Percentiles rank a stretch among this genome's conserved stretches.
Conservation (phyloP, 2,329 filamentous ascomycete species). For the Cercospora nicotianae region DNA sequence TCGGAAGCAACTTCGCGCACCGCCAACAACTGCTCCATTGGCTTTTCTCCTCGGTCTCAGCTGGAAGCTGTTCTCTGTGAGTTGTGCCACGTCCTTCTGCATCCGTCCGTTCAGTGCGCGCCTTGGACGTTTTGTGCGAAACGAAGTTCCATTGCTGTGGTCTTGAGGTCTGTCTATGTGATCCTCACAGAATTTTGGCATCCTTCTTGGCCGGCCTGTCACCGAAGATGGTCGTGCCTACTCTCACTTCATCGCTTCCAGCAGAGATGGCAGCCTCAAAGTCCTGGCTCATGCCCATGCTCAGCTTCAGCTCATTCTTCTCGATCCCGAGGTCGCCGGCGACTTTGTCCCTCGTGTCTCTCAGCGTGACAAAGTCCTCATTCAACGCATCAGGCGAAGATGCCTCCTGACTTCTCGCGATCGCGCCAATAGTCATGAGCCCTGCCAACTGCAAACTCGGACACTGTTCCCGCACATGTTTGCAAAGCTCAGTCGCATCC, state of each 20-base stretch:
- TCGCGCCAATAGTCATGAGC: constrained; percentile 96
- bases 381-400: constrained; percentile 76
- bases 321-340: constrained; percentile 59
- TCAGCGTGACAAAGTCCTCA: constrained; percentile 77
- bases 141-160: not conserved
- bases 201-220: constrained; percentile 75
- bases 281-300: constrained; percentile 98
- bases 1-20: not conserved
- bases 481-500: constrained; percentile 63
- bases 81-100: not conserved
- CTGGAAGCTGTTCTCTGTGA: not conserved
- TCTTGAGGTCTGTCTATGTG: not conserved
- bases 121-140: not conserved
- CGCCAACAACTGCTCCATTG: not conserved
- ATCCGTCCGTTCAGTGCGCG: not conserved
- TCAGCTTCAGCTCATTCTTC: constrained; percentile 71
- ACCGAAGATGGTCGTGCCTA: constrained; percentile 94
- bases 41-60: not conserved
- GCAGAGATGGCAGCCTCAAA: constrained; percentile 82
- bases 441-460: constrained; percentile 73
- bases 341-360: constrained; percentile 69
- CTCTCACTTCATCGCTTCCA: constrained; percentile 85
- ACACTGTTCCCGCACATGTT: constrained; percentile 68
- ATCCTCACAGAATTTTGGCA: constrained; percentile 60
- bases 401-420: constrained; percentile 75